Conservation (phyloP, 2,329 filamentous ascomycete species). For the Davidsoniella australis region DNA sequence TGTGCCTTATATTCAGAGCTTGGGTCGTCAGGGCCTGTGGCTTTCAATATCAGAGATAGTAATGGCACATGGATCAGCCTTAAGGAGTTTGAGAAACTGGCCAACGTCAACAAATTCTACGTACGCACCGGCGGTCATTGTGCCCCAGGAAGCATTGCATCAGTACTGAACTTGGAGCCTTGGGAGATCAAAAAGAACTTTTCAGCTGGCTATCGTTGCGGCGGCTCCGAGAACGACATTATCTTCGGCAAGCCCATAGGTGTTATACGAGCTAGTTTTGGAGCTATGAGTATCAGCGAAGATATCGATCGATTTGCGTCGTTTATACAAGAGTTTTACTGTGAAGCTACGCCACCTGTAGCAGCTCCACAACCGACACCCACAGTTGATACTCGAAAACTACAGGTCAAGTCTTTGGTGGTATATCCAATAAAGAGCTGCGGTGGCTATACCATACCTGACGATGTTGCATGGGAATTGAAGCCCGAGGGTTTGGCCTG, state of each 20-base stretch:
- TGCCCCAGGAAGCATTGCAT: constrained; percentile 74
- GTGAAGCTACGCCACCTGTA: background rate
- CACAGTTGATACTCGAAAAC: background rate
- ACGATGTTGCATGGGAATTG: constrained; percentile 53
- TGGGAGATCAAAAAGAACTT: constrained; percentile 79
- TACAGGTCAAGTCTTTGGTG: constrained; percentile 41
- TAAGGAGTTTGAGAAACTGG: constrained; percentile 73
- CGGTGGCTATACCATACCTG: constrained; percentile 56
- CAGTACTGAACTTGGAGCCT: constrained; percentile 52
- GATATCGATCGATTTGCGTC: constrained; percentile 58
- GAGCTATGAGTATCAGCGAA: constrained; percentile 66
- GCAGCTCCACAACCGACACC: background rate
- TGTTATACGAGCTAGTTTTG: constrained; percentile 68
- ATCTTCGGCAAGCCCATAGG: constrained; percentile 76
- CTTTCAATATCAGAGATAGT: constrained; percentile 64
- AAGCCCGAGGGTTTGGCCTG: constrained; percentile 70
- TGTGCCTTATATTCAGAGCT: constrained; percentile 46
- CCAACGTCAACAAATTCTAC: constrained; percentile 61
- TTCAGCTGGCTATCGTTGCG: constrained; percentile 69
- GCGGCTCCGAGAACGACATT: constrained; percentile 57
- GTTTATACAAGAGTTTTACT: constrained; percentile 48
- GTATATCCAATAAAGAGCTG: constrained; percentile 95
- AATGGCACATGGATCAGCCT: constrained; percentile 61
- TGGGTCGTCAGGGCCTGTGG: constrained; percentile 54
- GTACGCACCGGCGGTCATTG: constrained; percentile 79